phyloP scores from a whole-genome alignment of 2,329 filamentous ascomycete genomes.

The Venturia aucupariae region DNA sequence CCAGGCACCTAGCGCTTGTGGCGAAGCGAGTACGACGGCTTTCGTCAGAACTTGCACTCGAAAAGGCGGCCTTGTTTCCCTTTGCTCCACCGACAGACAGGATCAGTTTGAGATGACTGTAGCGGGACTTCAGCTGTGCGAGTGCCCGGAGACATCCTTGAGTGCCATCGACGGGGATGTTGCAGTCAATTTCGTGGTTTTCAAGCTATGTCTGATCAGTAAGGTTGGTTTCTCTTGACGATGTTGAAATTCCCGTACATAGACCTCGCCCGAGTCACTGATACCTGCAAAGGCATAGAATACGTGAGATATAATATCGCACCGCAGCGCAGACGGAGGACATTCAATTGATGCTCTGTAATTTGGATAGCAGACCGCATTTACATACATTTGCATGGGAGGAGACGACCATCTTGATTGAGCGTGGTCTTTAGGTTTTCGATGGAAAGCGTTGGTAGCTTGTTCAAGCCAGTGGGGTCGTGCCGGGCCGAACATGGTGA shows the following conservation, averaged over 20 bases:
- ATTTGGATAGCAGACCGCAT: constrained; percentile 81
- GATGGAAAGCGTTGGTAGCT: constrained; percentile 7
- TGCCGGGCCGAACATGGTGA: constrained; percentile 16
- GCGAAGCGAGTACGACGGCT: constrained; percentile 60
- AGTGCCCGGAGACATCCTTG: constrained; percentile 65
- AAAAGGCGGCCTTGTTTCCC: constrained; percentile 56
- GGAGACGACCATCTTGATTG: constrained; percentile 11
- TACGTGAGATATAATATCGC: constrained; percentile 68
- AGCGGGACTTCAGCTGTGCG: constrained; percentile 60
- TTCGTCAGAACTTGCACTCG: constrained; percentile 54
- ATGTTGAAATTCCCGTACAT: constrained; percentile 43
- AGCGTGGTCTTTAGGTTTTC: neutral
- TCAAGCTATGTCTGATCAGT: constrained; percentile 47
- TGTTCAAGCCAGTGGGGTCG: constrained; percentile 16
- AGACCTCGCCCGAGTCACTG: constrained; percentile 49
- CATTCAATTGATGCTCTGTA: constrained; percentile 63
- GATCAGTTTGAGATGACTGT: constrained; percentile 63
- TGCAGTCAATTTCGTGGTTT: constrained; percentile 68
- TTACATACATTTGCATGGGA: constrained; percentile 39
- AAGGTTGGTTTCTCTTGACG: constrained; percentile 21
- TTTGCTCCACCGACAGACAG: constrained; percentile 65
- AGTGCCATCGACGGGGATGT: constrained; percentile 62
- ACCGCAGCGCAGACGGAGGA: constrained; percentile 64
- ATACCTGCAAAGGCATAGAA: constrained; percentile 72
- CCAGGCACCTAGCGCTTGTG: constrained; percentile 54